Evolutionary conservation across 2,329 filamentous ascomycete species (phyloP).

Genomic region (Fusarium multiceps): DNA sequence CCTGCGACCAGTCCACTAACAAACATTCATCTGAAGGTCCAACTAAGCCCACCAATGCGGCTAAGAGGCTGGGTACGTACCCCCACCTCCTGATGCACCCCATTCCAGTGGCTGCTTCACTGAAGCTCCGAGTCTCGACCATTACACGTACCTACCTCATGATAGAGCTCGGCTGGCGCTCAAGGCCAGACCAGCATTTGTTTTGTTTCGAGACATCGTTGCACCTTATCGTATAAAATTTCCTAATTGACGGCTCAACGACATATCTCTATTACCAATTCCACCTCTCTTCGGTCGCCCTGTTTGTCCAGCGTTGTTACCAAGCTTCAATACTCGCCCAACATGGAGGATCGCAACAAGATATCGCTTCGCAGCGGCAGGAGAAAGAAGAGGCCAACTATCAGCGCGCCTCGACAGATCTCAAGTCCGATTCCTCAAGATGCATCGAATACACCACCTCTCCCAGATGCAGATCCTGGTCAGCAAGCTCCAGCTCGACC

Average conservation of each 20-base stretch:
- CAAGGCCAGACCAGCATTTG: conserved; percentile 26
- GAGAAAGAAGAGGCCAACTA: conserved; percentile 69
- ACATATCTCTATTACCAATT: background rate
- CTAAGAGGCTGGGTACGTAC: conserved; percentile 41
- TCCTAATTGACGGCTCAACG: background rate
- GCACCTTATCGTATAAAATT: conserved; percentile 4
- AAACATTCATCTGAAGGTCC: background rate
- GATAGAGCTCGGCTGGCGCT: conserved; percentile 36
- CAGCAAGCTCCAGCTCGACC: conserved; percentile 49
- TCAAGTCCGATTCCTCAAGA: conserved; percentile 69
- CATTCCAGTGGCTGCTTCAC: conserved; percentile 21
- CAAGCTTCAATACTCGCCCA: conserved; percentile 30
- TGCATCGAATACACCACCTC: conserved; percentile 50
- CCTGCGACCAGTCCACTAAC: background rate
- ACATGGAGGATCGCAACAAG: conserved; percentile 70
- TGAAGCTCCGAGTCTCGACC: conserved; percentile 5
- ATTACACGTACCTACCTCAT: conserved; percentile 24
- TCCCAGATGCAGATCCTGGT: conserved; percentile 43
- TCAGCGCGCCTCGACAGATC: conserved; percentile 72
- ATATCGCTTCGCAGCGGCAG: conserved; percentile 73
- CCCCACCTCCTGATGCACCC: conserved; percentile 34
- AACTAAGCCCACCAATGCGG: conserved; percentile 6
- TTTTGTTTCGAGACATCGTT: conserved; percentile 8
- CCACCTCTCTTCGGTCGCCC: background rate
- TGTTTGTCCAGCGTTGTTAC: background rate